These are phyloP conservation scores for Claviceps humidiphila DNA, from an alignment of 2,329 filamentous ascomycete genomes.

Conservation along the genomic window DNA sequence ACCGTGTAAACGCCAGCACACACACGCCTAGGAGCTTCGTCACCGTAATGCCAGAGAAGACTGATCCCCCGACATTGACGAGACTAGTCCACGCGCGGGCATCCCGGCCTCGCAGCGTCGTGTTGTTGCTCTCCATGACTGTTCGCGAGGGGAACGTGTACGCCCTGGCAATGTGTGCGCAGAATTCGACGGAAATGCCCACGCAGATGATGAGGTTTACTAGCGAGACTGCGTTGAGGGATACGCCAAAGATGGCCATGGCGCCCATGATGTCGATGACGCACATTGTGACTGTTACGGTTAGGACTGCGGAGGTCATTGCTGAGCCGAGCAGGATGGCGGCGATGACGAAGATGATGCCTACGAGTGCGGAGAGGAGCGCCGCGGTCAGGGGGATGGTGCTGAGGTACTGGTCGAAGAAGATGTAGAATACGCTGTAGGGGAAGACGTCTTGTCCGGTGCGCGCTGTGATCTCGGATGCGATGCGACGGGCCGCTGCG, in stretches of 20 bases:
- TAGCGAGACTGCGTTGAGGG: conserved; percentile 84
- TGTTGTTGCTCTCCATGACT: conserved; percentile 65
- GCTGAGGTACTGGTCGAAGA: conserved; percentile 90
- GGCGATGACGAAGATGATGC: conserved; percentile 71
- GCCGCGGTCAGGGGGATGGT: conserved; percentile 71
- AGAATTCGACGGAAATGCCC: conserved; percentile 93
- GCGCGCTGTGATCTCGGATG: conserved; percentile 55
- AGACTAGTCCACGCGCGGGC: conserved; percentile 85
- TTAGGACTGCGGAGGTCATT: conserved; percentile 68
- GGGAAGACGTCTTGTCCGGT: conserved; percentile 81
- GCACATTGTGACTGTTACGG: conserved; percentile 81
- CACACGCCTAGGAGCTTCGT: conserved; percentile 88
- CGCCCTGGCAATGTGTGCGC: conserved; percentile 87
- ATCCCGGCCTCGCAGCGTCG: conserved; percentile 67
- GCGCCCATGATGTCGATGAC: conserved; percentile 88
- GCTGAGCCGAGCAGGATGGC: conserved; percentile 72
- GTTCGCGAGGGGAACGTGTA: conserved; percentile 84
- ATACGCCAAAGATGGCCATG: conserved; percentile 82
- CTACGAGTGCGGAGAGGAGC: conserved; percentile 70
- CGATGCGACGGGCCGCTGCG: conserved; percentile 75
- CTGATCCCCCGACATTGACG: conserved; percentile 86
- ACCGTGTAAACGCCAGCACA: conserved; percentile 85
- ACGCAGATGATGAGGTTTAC: conserved; percentile 97
- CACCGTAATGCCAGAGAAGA: conserved; percentile 91
- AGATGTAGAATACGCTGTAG: conserved; percentile 96